A percentile compares a stretch with the other conserved stretches of the same genome.
Evolutionary conservation across 306 rosid species (phyloP).

Genomic region (Carpinus fangiana): DNA sequence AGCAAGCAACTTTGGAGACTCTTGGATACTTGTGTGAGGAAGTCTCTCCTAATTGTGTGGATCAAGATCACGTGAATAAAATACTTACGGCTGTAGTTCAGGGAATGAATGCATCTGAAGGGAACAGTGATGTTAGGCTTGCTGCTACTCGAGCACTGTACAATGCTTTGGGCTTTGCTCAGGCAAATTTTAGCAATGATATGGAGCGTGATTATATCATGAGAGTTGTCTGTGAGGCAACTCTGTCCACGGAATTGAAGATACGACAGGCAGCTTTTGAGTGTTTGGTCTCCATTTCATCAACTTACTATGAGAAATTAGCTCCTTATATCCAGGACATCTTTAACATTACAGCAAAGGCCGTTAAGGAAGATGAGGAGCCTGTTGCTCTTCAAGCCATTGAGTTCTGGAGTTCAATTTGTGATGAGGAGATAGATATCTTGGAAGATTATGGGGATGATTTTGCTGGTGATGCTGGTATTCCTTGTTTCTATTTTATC

Average conservation of each 20-base stretch:
- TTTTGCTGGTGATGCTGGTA: conserved; percentile 63
- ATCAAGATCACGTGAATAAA: conserved; percentile 86
- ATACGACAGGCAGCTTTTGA: conserved; percentile 85
- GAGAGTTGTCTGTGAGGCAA: conserved; percentile 92
- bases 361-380: conserved; percentile 80
- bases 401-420: conserved; percentile 93
- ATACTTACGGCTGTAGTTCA: conserved; percentile 92
- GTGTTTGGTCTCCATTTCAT: conserved; percentile 86
- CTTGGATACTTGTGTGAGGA: conserved; percentile 92
- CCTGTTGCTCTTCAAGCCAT: conserved; percentile 94
- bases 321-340: conserved; percentile 81
- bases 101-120: conserved; percentile 79
- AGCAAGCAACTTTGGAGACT: conserved; percentile 88
- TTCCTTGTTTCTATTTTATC: conserved; percentile 82
- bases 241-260: conserved; percentile 70
- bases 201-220: conserved; percentile 90
- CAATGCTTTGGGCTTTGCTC: conserved; percentile 84
- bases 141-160: conserved; percentile 82
- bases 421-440: conserved; percentile 90
- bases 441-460: conserved; percentile 72
- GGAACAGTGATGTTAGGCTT: conserved; percentile 78
- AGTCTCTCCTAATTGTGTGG: conserved; percentile 75
- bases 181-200: conserved; percentile 82
- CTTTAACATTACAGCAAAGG: conserved; percentile 75
- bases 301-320: conserved; percentile 73